Evolutionary conservation across 164 flowering plant genomes (phyloP), one percentile per base, ranked within the genome.

Genomic region (Sextonia rubra): DNA sequence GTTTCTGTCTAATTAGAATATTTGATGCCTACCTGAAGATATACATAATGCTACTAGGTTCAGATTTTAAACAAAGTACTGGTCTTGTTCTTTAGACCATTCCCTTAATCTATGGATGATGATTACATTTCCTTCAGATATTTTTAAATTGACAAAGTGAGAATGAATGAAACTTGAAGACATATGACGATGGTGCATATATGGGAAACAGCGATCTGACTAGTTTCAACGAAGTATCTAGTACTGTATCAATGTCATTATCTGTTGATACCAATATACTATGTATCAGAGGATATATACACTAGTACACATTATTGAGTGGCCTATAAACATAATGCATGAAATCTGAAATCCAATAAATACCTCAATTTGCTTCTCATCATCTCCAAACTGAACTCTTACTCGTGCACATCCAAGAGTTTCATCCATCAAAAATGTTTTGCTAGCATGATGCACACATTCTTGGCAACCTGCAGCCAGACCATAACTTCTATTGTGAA

Each of bases 361-460:
- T 83, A 87, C 94, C 90, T 86, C 82, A 8, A 90, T 82, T 0
- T 79, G 75, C 37, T 68, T 71, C n/a, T 80, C 83, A 37, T 86
- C 85, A 62, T 90, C 90, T 23, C 94, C 94, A 44, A 72, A 88
- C 64, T 90, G 94, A 77, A 87, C 84, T 68, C 76, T 82, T 25
- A 90, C 91, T n/a, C 86, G 78, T 0, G 94, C 91, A 76, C 86
- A 80, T 69, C 89, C 92, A 1, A 71, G 69, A 73, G 82, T 75
- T 66, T 90, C 94, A 71, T 88, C 92, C 87, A 87, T 83, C 32
- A 64, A 22, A 72, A 88, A 90, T 25, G 94, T 90, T 69, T 86
- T 87, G 25, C 86, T 62, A 9, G 94, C 89, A 66, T 90, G 82
- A 64, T 90, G 86, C 24, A 85, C 88, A 60, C 91, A 87, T 81